Evolutionary conservation across 352 stramenopile genomes (phyloP).

Genomic region (Globisporangium perplexum): DNA sequence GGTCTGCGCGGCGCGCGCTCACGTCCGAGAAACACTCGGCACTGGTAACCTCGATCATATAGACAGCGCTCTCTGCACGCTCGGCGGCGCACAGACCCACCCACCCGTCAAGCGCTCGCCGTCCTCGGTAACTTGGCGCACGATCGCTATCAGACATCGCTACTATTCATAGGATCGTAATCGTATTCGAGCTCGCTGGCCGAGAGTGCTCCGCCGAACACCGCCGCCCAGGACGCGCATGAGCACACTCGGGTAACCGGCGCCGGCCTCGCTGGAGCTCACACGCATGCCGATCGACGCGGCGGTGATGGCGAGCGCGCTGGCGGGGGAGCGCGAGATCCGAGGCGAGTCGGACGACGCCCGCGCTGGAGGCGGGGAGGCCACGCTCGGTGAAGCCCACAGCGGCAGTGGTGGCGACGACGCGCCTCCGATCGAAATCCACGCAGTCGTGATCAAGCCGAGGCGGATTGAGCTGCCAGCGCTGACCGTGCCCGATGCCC

Average conservation of each 20-base stretch:
- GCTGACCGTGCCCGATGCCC: not conserved
- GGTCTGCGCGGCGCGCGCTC: no score
- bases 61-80: no score
- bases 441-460: conserved; percentile 4
- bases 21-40: no score
- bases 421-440: not conserved
- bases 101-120: no score
- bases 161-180: no score
- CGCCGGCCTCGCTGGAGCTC: not conserved
- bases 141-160: no score
- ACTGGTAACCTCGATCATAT: no score
- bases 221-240: no score
- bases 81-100: no score
- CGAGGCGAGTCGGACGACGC: not conserved
- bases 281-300: not conserved
- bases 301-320: not conserved
- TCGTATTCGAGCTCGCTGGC: no score
- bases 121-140: no score
- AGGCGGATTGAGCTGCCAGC: not conserved
- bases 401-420: not conserved
- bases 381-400: not conserved
- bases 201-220: no score
- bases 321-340: not conserved
- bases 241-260: not conserved
- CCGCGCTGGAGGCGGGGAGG: not conserved